phyloP scores from a whole-genome alignment of 106 monocot genomes.

The Dendrobium huoshanense region DNA sequence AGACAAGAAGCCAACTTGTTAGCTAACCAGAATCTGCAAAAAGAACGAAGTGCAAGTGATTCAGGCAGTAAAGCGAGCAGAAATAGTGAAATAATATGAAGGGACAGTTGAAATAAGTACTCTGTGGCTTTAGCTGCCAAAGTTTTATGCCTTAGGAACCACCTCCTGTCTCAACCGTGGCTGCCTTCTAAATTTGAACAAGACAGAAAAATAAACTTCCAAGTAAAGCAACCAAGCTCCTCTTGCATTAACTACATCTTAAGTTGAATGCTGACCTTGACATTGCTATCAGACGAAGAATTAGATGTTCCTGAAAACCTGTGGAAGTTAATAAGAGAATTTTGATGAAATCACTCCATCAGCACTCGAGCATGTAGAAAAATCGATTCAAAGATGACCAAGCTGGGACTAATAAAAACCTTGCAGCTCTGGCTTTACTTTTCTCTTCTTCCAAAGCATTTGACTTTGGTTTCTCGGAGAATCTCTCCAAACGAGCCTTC shows the following conservation, averaged over 20 bases:
- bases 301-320: conserved; percentile 33
- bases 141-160: neutral
- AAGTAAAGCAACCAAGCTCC: neutral
- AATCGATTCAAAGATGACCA: neutral
- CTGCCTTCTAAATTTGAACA: neutral
- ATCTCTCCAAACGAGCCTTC: conserved; percentile 51
- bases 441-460: conserved; percentile 52
- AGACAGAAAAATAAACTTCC: neutral
- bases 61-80: neutral
- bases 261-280: conserved; percentile 15
- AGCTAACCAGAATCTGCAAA: neutral
- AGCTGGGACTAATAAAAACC: conserved; percentile 13
- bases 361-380: neutral
- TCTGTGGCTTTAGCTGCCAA: neutral
- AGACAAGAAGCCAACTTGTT: neutral
- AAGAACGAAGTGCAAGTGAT: no score
- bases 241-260: neutral
- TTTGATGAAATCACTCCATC: neutral
- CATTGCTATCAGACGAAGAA: conserved; percentile 17
- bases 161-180: neutral
- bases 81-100: neutral
- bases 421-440: conserved; percentile 55
- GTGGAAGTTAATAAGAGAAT: neutral
- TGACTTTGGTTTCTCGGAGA: conserved; percentile 22
- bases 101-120: neutral